phyloP scores from a whole-genome alignment of 306 rosid species.

The Acmispon strigosus region DNA sequence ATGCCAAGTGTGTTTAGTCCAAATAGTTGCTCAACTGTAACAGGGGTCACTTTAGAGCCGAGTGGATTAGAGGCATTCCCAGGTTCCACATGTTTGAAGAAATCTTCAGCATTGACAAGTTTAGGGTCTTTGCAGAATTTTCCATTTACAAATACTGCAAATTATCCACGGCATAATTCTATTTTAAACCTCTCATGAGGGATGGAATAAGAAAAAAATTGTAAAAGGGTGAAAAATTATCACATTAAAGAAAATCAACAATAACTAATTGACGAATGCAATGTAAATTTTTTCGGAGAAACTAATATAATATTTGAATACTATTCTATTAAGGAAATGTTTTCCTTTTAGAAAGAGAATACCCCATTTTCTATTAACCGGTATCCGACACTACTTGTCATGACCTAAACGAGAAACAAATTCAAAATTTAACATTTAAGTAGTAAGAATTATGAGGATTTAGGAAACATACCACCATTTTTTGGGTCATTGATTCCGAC shows the following conservation, averaged over 20 bases:
- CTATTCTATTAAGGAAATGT: too few species aligned
- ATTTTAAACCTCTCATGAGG: too few species aligned
- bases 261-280: too few species aligned
- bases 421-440: neutral
- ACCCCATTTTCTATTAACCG: too few species aligned
- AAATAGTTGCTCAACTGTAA: neutral
- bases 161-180: neutral
- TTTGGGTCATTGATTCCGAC: neutral
- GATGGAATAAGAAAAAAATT: too few species aligned
- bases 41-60: neutral
- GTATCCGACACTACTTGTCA: too few species aligned
- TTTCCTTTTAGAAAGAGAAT: too few species aligned
- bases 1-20: slow-evolving; percentile 19
- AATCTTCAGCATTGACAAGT: slow-evolving; percentile 10
- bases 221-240: too few species aligned
- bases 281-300: too few species aligned
- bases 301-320: too few species aligned
- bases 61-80: neutral
- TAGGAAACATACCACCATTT: neutral
- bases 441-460: neutral
- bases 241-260: too few species aligned
- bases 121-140: slow-evolving; percentile 33
- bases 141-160: slow-evolving; percentile 31
- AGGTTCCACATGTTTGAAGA: slow-evolving; percentile 3
- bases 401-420: neutral